Evolutionary conservation across 169 alveolate species (phyloP).

Genomic region (Amoebophrya sp.): DNA sequence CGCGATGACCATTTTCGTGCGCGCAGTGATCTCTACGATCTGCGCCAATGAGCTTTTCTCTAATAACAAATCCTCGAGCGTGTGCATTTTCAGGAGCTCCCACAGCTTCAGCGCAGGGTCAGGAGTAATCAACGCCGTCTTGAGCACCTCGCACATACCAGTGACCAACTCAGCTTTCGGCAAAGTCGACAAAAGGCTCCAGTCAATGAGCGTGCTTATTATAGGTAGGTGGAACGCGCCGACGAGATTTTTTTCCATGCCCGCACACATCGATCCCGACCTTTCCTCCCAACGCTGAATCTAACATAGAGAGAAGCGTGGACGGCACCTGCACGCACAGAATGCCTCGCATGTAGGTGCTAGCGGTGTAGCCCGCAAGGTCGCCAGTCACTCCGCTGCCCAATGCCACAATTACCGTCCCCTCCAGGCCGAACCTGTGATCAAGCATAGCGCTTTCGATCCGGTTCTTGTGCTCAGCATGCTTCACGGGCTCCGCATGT

Average conservation of each 20-base stretch:
- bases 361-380: conserved; percentile 53
- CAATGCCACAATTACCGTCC: not conserved
- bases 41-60: not conserved
- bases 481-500: not conserved
- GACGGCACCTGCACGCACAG: conserved; percentile 53
- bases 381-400: conserved; percentile 11
- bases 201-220: conserved; percentile 34
- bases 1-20: conserved; percentile 3
- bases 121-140: conserved; percentile 29
- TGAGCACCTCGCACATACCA: conserved; percentile 55
- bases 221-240: conserved; percentile 52
- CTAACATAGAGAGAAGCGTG: conserved; percentile 55
- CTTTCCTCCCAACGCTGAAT: conserved; percentile 57
- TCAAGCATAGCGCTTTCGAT: not conserved
- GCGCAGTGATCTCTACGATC: not conserved
- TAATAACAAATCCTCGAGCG: not conserved
- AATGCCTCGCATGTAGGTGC: conserved; percentile 52
- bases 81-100: not conserved
- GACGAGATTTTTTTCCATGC: conserved; percentile 26
- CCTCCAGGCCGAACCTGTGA: not conserved
- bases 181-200: conserved; percentile 43
- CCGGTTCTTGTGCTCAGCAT: not conserved
- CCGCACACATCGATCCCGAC: conserved; percentile 47
- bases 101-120: not conserved
- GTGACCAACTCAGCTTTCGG: conserved; percentile 38